Evolutionary conservation across 2,329 filamentous ascomycete genomes (phyloP), one percentile per base, ranked within the genome.

Genomic region (Mollisiaceae sp.): DNA sequence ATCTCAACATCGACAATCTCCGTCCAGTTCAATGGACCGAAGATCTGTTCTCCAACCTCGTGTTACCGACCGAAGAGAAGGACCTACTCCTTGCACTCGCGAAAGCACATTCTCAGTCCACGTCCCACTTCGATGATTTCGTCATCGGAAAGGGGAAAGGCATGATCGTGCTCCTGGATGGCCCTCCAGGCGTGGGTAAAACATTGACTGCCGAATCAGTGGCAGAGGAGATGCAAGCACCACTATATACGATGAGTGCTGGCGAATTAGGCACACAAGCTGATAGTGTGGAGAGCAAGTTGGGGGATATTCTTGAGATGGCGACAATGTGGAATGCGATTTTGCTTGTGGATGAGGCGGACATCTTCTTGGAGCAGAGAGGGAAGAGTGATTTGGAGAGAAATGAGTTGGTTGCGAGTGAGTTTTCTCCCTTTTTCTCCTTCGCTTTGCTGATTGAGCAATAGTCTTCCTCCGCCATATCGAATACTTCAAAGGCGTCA

Each of bases 301-400:
- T 86, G 84, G 70, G 85, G 52, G 63, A 85, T 67, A 89, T 91
- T 63, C 82, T 94, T 65, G 88, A 91, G 72, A 88, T 84, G 69
- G 82, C 82, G 1, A 78, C 78, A 0, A 77, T 79, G n/a, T 86
- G 83, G 83, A 77, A 81, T 41, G 82, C 80, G 11, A 79, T 85
- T 8, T 72, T 85, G 8, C 76, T 85, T 8, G 78, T 85, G 3
- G 83, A 84, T 67, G 82, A 85, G 73, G 82, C 82, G 11, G 83
- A 85, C 62, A 81, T 85, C 12, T 85, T 84, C 73, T 68, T 79
- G 45, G 75, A 78, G 64, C 67, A 72, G 3, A 71, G 77, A 3
- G 61, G 66, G 1, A 65, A 71, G 8, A 66, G 74, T 62, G 76
- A 79, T 64, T 69, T 79, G 12, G 71, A 77, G 63, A 73, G 78